These are phyloP conservation scores for Fragaria ananassa DNA, from an alignment of 306 rosid species.

Conservation along the genomic window DNA sequence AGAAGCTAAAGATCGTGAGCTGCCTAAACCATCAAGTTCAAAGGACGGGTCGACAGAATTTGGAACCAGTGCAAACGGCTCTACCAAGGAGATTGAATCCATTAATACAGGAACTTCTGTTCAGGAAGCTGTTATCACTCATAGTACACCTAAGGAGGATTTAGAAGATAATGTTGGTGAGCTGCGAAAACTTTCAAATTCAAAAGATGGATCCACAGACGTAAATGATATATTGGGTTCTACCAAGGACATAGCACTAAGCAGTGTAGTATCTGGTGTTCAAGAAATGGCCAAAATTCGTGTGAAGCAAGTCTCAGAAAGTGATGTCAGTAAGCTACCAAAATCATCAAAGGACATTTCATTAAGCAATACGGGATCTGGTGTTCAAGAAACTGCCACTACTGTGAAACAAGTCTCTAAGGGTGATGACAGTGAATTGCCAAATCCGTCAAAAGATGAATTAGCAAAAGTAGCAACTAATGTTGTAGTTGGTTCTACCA, in stretches of 20 bases:
- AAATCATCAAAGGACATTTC: background rate
- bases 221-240: background rate
- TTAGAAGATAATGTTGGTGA: background rate
- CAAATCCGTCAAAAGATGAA: constrained; percentile 19
- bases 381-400: background rate
- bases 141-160: background rate
- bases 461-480: constrained; percentile 27
- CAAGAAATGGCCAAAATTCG: background rate
- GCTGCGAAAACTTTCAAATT: background rate
- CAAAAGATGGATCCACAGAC: background rate
- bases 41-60: background rate
- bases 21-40: background rate
- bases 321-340: background rate
- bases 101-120: background rate
- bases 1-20: background rate
- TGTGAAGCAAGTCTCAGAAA: background rate
- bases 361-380: background rate
- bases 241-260: background rate
- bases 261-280: background rate
- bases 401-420: constrained; percentile 33
- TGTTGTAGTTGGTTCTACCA: constrained; percentile 20
- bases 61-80: background rate
- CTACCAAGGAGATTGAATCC: background rate
- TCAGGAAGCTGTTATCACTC: background rate
- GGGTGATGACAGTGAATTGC: constrained; percentile 30